Conservation (phyloP, 805 yeast species). For the Yarrowia divulgata region DNA sequence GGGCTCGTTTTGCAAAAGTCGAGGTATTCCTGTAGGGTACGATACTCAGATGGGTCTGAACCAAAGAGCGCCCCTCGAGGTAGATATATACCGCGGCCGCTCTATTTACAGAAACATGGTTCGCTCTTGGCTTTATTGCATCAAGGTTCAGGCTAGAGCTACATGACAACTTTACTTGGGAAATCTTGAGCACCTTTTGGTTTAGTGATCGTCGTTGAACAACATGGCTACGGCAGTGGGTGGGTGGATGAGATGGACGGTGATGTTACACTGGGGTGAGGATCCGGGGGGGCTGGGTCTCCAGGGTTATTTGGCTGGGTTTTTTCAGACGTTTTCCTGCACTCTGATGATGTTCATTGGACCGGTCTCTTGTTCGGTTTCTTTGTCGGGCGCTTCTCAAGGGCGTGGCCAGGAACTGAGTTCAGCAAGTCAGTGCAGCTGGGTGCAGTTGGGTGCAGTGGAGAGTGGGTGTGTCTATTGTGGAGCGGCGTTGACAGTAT, state of each 20-base stretch:
- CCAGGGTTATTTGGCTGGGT: no score
- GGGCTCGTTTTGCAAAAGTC: neutral
- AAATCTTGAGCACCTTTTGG: slow-evolving; percentile 1
- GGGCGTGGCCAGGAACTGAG: slow-evolving; percentile 27
- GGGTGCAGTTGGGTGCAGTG: no score
- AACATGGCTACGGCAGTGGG: slow-evolving; percentile 27
- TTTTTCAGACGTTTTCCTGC: no score
- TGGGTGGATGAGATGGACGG: neutral
- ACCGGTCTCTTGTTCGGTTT: neutral
- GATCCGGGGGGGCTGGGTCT: slow-evolving; percentile 3
- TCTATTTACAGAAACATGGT: slow-evolving; percentile 36
- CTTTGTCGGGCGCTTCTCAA: neutral
- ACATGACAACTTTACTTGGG: slow-evolving; percentile 10
- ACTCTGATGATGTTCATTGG: no score
- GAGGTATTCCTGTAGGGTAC: neutral
- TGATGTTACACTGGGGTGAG: neutral
- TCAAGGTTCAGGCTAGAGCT: slow-evolving; percentile 10
- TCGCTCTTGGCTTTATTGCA: slow-evolving; percentile 1
- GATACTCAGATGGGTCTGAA: neutral
- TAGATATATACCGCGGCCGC: slow-evolving; percentile 36
- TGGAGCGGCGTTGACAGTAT: slow-evolving; percentile 10
- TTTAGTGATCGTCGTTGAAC: slow-evolving; percentile 25
- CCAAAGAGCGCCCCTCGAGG: slow-evolving; percentile 2
- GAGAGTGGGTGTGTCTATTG: neutral
- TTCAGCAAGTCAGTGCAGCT: neutral